Conservation (phyloP, 164 flowering plant genomes). For the Vitis riparia region DNA sequence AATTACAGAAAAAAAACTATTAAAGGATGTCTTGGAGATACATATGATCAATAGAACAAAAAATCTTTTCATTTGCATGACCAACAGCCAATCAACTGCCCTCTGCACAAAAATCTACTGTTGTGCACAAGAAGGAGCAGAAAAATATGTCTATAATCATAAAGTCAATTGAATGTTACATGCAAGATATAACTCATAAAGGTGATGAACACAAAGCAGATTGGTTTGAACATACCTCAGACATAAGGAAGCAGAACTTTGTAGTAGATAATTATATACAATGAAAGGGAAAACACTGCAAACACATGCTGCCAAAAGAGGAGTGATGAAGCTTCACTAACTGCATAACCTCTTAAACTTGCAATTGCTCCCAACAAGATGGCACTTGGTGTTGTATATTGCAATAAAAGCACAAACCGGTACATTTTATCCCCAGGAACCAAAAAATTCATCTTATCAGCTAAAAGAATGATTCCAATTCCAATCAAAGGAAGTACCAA, state of each 20-base stretch:
- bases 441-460: slow-evolving; percentile 43
- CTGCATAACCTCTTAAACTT: slow-evolving; percentile 71
- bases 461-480: slow-evolving; percentile 50
- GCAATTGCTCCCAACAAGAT: slow-evolving; percentile 75
- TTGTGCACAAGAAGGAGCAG: too few relatives aligned
- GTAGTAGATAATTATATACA: slow-evolving; percentile 51
- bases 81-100: too few relatives aligned
- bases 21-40: too few relatives aligned
- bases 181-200: too few relatives aligned
- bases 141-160: too few relatives aligned
- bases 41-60: too few relatives aligned
- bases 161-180: too few relatives aligned
- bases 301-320: slow-evolving; percentile 76
- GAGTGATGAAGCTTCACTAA: slow-evolving; percentile 67
- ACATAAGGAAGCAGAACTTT: slow-evolving; percentile 28
- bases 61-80: too few relatives aligned
- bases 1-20: too few relatives aligned
- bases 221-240: slow-evolving; percentile 14
- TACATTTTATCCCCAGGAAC: slow-evolving; percentile 49
- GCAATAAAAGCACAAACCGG: slow-evolving; percentile 60
- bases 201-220: too few relatives aligned
- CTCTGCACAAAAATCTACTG: too few relatives aligned
- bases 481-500: slow-evolving; percentile 64
- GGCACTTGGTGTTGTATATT: slow-evolving; percentile 71
- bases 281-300: slow-evolving; percentile 51